These are phyloP conservation scores for Colletotrichum eleusines DNA, from an alignment of 2,329 filamentous ascomycete species.

Conservation along the genomic window DNA sequence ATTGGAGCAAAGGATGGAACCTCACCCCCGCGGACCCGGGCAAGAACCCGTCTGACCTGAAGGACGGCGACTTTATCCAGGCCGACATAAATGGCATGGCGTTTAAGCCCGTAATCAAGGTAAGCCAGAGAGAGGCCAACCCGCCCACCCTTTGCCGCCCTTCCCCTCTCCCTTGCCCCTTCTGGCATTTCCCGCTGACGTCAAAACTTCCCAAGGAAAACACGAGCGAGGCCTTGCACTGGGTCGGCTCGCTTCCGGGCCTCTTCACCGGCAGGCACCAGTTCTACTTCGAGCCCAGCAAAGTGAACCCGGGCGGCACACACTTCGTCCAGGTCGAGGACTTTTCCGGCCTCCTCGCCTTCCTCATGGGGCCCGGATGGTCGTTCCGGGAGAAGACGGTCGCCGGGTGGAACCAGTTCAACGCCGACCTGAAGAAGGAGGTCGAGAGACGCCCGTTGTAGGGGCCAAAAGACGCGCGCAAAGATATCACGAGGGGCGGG, in stretches of 20 bases:
- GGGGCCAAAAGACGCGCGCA: neutral
- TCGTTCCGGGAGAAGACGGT: neutral
- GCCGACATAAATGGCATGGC: constrained; percentile 1
- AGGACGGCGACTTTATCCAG: constrained; percentile 20
- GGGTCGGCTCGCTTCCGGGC: constrained; percentile 1
- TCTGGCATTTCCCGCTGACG: neutral
- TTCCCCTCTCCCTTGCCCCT: no score
- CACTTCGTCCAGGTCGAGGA: constrained; percentile 10
- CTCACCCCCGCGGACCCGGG: neutral
- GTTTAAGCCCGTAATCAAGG: constrained; percentile 11
- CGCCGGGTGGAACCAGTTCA: constrained; percentile 10
- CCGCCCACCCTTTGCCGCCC: no score
- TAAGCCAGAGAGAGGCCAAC: neutral
- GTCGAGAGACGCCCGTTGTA: neutral
- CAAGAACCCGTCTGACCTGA: constrained; percentile 9
- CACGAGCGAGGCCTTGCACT: constrained; percentile 9
- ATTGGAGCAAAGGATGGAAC: constrained; percentile 13
- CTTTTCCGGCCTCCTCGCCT: constrained; percentile 5
- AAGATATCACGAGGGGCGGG: no score
- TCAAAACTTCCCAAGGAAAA: constrained; percentile 20
- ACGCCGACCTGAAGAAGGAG: constrained; percentile 19
- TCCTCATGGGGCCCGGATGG: constrained; percentile 8
- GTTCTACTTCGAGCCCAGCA: constrained; percentile 18
- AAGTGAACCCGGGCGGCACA: neutral
- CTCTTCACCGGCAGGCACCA: constrained; percentile 16